Conservation (phyloP, 2,329 filamentous ascomycete genomes). For the Remersonia thermophila region DNA sequence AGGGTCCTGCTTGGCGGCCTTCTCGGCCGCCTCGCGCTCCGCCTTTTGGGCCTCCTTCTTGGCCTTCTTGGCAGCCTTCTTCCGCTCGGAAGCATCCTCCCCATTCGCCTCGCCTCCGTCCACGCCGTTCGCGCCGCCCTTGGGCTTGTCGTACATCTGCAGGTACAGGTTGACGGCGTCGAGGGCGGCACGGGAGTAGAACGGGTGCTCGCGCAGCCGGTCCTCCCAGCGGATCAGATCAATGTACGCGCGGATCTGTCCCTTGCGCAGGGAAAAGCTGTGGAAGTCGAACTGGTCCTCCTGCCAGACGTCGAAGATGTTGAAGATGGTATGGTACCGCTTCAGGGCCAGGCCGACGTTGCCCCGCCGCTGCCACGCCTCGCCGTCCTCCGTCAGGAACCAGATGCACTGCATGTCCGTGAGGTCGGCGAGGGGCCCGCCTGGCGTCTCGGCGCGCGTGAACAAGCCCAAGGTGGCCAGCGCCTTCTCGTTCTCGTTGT, state of each 20-base stretch:
- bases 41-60: slow-evolving; percentile 55
- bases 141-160: slow-evolving; percentile 62
- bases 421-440: slow-evolving; percentile 79
- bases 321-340: slow-evolving; percentile 75
- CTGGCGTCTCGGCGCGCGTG: slow-evolving; percentile 78
- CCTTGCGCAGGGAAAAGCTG: slow-evolving; percentile 91
- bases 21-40: slow-evolving; percentile 69
- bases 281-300: slow-evolving; percentile 99
- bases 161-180: slow-evolving; percentile 73
- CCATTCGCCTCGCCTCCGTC: slow-evolving; percentile 48
- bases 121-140: slow-evolving; percentile 48
- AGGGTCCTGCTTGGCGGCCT: slow-evolving; percentile 67
- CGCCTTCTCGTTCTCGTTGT: slow-evolving; percentile 78
- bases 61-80: slow-evolving; percentile 83
- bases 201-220: slow-evolving; percentile 78
- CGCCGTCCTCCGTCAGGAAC: slow-evolving; percentile 91
- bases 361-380: slow-evolving; percentile 71
- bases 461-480: slow-evolving; percentile 87
- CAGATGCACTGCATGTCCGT: slow-evolving; percentile 98
- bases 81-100: slow-evolving; percentile 55
- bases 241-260: slow-evolving; percentile 85
- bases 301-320: slow-evolving; percentile 94
- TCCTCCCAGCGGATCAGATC: slow-evolving; percentile 98
- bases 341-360: slow-evolving; percentile 82
- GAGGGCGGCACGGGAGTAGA: slow-evolving; percentile 75